These are phyloP conservation scores for Alternaria dauci DNA, from an alignment of 2,329 filamentous ascomycete genomes.

Conservation along the genomic window DNA sequence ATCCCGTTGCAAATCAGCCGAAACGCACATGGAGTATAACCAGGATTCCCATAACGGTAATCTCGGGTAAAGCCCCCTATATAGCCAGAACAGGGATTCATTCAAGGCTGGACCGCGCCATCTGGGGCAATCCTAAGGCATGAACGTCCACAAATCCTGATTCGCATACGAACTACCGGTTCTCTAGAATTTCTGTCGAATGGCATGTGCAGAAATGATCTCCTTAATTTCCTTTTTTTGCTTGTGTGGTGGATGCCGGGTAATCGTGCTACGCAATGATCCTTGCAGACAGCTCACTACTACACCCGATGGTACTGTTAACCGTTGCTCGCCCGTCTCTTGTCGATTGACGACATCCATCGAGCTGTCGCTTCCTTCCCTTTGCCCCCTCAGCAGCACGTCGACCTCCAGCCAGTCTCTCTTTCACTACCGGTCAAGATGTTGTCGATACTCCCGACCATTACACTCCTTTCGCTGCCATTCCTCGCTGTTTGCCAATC, in stretches of 20 bases:
- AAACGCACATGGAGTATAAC: slow-evolving; percentile 22
- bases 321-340: slow-evolving; percentile 16
- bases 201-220: slow-evolving; percentile 25
- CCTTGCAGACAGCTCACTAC: slow-evolving; percentile 33
- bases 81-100: slow-evolving; percentile 27
- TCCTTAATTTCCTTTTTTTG: slow-evolving; percentile 42
- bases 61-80: slow-evolving; percentile 47
- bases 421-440: slow-evolving; percentile 27
- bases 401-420: slow-evolving; percentile 38
- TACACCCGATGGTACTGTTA: slow-evolving; percentile 30
- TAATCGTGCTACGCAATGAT: slow-evolving; percentile 31
- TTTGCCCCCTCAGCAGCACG: slow-evolving; percentile 24
- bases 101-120: slow-evolving; percentile 33
- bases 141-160: slow-evolving; percentile 29
- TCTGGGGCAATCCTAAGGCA: slow-evolving; percentile 25
- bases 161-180: slow-evolving; percentile 20
- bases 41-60: slow-evolving; percentile 38
- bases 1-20: slow-evolving; percentile 24
- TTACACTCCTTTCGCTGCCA: slow-evolving; percentile 45
- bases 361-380: slow-evolving; percentile 25
- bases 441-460: slow-evolving; percentile 34
- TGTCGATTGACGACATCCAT: slow-evolving; percentile 21
- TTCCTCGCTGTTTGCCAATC: slow-evolving; percentile 45
- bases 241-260: slow-evolving; percentile 18
- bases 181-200: slow-evolving; percentile 14